Evolutionary conservation across 1,284 basidiomycete species (phyloP), one percentile per base, ranked within the genome.

Genomic region (Cutaneotrichosporon sp.): DNA sequence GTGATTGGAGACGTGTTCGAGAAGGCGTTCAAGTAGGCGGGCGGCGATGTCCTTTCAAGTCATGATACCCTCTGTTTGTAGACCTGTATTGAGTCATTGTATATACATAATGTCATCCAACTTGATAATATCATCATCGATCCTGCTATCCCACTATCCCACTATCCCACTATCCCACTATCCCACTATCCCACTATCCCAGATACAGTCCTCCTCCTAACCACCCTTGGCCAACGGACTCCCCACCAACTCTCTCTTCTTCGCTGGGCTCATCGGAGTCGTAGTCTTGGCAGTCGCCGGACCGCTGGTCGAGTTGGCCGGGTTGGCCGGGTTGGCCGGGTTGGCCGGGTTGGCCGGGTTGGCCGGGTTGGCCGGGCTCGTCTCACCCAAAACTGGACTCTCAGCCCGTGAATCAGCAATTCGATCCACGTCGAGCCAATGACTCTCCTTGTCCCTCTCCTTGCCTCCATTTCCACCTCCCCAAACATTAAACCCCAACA

Each of bases 401-500:
- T 52, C 26, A 7, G 50, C 50, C 30, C 50, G 50, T 26, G 50
- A 52, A 18, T 52, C 50, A 10, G 22, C 50, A 10, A 31, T 52
- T 7, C 50, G 50, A 26, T 52, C 50, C 11, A 52, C 50, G 14
- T 52, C 50, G 26, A 52, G 26, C 50, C 50, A 52, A 32, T 30
- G 22, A 26, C 26, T 30, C 50, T 52, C 50, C 14, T 52, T 49
- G n/a, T 49, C 22, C 47, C 5, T 49, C 47, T 6, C 26, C 26
- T 51, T 16, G 5, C 22, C 22, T 26, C 26, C 21, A 18, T 31
- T 51, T 2, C 21, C 42, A 18, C 6, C 2, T 4, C 55, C 55
- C 18, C n/a, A 56, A 21, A 56, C n/a, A 13, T 56, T 56, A n/a
- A 40, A 56, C 5, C 55, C 55, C 21, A 56, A 8, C 21, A 56